phyloP scores from a whole-genome alignment of 805 yeast genomes.

The Ogataea ganodermae region DNA sequence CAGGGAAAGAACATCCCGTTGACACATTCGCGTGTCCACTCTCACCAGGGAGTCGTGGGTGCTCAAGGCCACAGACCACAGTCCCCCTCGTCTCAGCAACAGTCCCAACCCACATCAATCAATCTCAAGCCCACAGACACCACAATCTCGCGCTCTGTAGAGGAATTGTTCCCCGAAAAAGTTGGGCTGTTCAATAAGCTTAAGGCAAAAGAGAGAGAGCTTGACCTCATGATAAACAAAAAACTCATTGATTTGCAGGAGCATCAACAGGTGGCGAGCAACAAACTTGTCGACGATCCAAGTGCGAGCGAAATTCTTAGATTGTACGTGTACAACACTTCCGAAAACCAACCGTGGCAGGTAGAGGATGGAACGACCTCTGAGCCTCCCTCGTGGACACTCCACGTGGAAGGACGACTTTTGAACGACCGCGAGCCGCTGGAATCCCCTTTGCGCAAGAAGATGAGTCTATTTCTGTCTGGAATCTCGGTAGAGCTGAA shows the following conservation, averaged over 20 bases:
- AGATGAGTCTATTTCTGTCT: slow-evolving; percentile 78
- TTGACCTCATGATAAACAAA: slow-evolving; percentile 80
- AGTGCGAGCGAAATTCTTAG: slow-evolving; percentile 65
- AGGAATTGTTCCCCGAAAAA: slow-evolving; percentile 41
- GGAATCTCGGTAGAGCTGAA: slow-evolving; percentile 80
- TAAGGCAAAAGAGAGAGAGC: slow-evolving; percentile 75
- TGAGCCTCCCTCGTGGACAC: slow-evolving; percentile 66
- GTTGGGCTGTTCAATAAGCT: slow-evolving; percentile 71
- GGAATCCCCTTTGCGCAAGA: slow-evolving; percentile 51
- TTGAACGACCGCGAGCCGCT: slow-evolving; percentile 49
- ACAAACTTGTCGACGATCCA: slow-evolving; percentile 41
- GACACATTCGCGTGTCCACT: slow-evolving; percentile 18
- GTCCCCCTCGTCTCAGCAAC: slow-evolving; percentile 19
- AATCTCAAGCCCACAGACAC: slow-evolving; percentile 40
- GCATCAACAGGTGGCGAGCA: slow-evolving; percentile 47
- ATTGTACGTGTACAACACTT: slow-evolving; percentile 77
- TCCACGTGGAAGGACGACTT: slow-evolving; percentile 84
- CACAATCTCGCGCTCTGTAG: slow-evolving; percentile 33
- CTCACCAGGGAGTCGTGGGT: slow-evolving; percentile 16
- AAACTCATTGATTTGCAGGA: slow-evolving; percentile 87
- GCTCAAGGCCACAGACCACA: slow-evolving; percentile 18
- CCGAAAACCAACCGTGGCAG: slow-evolving; percentile 92
- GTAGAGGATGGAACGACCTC: slow-evolving; percentile 21
- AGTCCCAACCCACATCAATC: slow-evolving; percentile 26
- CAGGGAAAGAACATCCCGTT: slow-evolving; percentile 17